A percentile compares a stretch with the other conserved stretches of the same genome.
These are phyloP conservation scores for Telfairia occidentalis DNA, from an alignment of 331 rosid genomes.

Conservation along the genomic window DNA sequence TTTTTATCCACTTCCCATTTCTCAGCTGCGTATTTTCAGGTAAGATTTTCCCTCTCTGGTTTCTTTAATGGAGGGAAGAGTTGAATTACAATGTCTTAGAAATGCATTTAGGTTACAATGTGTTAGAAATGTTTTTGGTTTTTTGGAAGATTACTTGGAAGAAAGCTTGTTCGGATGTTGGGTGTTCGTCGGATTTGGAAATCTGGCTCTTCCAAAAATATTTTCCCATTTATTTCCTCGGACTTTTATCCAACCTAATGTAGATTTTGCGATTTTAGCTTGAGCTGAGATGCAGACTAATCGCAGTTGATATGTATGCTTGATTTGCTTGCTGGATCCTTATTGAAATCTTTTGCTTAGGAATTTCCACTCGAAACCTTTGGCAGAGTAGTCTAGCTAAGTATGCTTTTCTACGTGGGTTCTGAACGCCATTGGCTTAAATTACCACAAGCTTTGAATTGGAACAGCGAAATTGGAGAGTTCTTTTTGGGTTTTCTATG, in stretches of 20 bases:
- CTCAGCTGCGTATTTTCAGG: neutral
- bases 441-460: neutral
- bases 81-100: neutral
- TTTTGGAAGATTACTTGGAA: neutral
- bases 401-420: neutral
- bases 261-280: neutral
- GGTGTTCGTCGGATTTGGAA: neutral
- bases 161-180: neutral
- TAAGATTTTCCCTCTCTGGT: neutral
- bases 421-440: neutral
- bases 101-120: neutral
- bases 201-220: neutral
- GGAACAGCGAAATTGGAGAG: slow-evolving; percentile 1
- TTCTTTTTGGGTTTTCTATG: neutral
- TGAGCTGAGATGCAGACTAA: neutral
- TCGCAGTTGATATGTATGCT: neutral
- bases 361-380: neutral
- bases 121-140: neutral
- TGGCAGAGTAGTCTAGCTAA: neutral
- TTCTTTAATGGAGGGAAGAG: neutral
- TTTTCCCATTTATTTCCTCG: neutral
- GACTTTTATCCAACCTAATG: neutral
- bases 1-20: neutral
- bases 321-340: neutral
- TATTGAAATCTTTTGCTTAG: neutral